Evolutionary conservation across 1,284 basidiomycete genomes (phyloP).

Genomic region (Tilletiaria anomala): DNA sequence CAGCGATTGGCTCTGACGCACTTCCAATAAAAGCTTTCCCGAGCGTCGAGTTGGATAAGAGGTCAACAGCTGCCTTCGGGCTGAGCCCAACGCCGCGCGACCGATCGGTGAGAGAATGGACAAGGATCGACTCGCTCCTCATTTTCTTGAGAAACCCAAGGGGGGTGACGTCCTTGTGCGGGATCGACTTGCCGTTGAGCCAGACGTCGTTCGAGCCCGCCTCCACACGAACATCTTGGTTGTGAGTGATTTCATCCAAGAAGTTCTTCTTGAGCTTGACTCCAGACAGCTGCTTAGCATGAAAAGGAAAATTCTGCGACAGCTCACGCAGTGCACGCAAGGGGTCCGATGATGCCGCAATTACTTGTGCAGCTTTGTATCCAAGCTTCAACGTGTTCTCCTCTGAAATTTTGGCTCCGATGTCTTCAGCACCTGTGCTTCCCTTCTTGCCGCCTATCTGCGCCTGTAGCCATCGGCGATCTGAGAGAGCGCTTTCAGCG

Average conservation of each 20-base stretch:
- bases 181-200: constrained; percentile 24
- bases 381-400: constrained; percentile 12
- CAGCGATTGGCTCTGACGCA: constrained; percentile 40
- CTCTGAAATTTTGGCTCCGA: too few species aligned
- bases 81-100: too few species aligned
- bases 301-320: constrained; percentile 26
- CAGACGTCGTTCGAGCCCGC: constrained; percentile 23
- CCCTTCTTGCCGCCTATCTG: constrained; percentile 13
- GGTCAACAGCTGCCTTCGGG: constrained; percentile 52
- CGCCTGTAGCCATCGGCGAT: constrained; percentile 5
- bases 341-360: constrained; percentile 22
- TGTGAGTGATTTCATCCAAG: background rate
- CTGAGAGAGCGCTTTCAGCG: constrained; percentile 3
- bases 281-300: constrained; percentile 19
- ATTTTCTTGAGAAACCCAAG: constrained; percentile 39
- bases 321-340: constrained; percentile 25
- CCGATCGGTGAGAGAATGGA: constrained; percentile 48
- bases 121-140: constrained; percentile 56
- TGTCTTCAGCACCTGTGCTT: too few species aligned
- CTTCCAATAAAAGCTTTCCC: constrained; percentile 9
- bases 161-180: constrained; percentile 12
- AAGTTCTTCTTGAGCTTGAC: constrained; percentile 1
- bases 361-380: constrained; percentile 14
- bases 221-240: constrained; percentile 5
- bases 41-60: constrained; percentile 44